These are phyloP conservation scores for Zygosaccharomyces bailii DNA, from an alignment of 805 yeast genomes.

Conservation along the genomic window DNA sequence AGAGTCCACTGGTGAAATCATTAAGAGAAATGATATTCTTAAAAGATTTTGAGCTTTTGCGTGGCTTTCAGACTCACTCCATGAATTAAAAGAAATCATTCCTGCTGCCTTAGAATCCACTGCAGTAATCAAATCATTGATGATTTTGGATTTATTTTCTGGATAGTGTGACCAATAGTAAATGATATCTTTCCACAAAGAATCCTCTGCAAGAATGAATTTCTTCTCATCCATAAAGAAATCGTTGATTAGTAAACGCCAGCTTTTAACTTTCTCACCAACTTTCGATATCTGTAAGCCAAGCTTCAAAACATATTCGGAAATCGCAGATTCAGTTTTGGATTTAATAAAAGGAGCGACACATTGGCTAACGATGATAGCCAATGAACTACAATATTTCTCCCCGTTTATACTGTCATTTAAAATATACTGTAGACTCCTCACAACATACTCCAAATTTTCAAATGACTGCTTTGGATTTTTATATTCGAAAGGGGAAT, in stretches of 20 bases:
- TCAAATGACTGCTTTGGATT: slow-evolving; percentile 15
- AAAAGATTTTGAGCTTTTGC: slow-evolving; percentile 51
- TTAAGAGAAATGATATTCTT: slow-evolving; percentile 59
- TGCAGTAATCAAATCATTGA: slow-evolving; percentile 28
- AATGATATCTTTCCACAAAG: slow-evolving; percentile 54
- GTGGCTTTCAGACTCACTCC: slow-evolving; percentile 68
- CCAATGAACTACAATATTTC: slow-evolving; percentile 47
- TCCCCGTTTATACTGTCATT: slow-evolving; percentile 43
- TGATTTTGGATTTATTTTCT: slow-evolving; percentile 53
- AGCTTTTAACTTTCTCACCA: slow-evolving; percentile 43
- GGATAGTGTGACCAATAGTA: slow-evolving; percentile 53
- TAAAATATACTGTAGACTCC: slow-evolving; percentile 20
- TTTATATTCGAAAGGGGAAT: slow-evolving; percentile 20
- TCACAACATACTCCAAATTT: slow-evolving; percentile 20
- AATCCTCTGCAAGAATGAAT: slow-evolving; percentile 20
- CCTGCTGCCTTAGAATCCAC: slow-evolving; percentile 41
- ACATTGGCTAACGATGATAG: slow-evolving; percentile 51
- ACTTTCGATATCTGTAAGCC: slow-evolving; percentile 35
- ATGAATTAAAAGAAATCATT: slow-evolving; percentile 49
- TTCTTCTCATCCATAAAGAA: slow-evolving; percentile 50
- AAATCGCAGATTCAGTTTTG: slow-evolving; percentile 39
- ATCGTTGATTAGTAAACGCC: slow-evolving; percentile 67
- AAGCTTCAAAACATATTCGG: slow-evolving; percentile 44
- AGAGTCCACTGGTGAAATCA: slow-evolving; percentile 59
- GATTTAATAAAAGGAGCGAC: slow-evolving; percentile 51